These are phyloP conservation scores for Filobasidium uniguttulatum DNA, from an alignment of 1,284 basidiomycete species.

Conservation along the genomic window DNA sequence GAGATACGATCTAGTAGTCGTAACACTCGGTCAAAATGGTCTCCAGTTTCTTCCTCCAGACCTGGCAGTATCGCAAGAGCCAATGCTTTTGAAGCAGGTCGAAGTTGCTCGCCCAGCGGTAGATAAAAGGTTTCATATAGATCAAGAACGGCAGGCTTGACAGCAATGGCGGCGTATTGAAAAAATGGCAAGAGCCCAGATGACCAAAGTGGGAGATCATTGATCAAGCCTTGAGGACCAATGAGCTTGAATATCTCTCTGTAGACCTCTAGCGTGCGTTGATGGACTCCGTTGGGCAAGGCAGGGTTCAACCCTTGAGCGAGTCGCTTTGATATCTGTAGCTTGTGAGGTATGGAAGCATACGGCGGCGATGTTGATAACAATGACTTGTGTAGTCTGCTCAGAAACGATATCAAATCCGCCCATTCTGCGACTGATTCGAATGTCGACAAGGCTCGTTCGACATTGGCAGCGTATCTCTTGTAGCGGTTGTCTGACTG, in stretches of 20 bases:
- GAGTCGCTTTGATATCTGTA: constrained; percentile 86
- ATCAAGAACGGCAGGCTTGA: constrained; percentile 74
- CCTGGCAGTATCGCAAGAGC: constrained; percentile 86
- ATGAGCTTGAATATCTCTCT: constrained; percentile 76
- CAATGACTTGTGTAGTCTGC: constrained; percentile 85
- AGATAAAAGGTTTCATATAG: constrained; percentile 84
- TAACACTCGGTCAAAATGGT: constrained; percentile 91
- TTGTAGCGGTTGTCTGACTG: constrained; percentile 76
- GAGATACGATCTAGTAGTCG: constrained; percentile 67
- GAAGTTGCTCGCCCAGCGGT: constrained; percentile 63
- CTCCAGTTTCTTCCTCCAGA: constrained; percentile 86
- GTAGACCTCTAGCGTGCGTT: constrained; percentile 91
- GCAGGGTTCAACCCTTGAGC: constrained; percentile 96
- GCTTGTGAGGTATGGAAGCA: constrained; percentile 87
- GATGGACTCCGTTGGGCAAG: constrained; percentile 89
- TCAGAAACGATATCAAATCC: constrained; percentile 95
- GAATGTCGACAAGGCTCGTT: constrained; percentile 81
- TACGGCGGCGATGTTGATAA: constrained; percentile 69
- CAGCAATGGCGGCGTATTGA: constrained; percentile 90
- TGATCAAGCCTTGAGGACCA: constrained; percentile 75
- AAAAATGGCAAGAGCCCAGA: constrained; percentile 97
- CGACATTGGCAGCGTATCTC: constrained; percentile 83
- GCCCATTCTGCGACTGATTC: constrained; percentile 98
- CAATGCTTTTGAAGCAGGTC: constrained; percentile 85
- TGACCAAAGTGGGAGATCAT: constrained; percentile 83